Percentiles rank a stretch among this genome's conserved stretches.
Evolutionary conservation across 495 filamentous ascomycete genomes (phyloP).

Genomic region (Lichenothelia convexa): DNA sequence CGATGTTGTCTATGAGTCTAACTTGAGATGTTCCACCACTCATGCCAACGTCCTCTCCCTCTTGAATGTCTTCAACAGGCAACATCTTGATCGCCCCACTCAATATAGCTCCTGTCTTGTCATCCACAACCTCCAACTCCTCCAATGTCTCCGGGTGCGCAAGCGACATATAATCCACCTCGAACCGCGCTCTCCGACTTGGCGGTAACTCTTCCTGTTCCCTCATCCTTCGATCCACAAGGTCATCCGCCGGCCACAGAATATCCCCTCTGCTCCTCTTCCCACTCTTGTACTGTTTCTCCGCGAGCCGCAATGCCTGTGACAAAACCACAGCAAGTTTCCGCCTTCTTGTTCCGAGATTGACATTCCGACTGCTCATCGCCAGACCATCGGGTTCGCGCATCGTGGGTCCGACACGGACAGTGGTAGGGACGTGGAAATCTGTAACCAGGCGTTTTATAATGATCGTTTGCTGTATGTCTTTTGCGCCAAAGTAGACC

Average conservation of each 20-base stretch:
- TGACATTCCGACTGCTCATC: conserved; percentile 88
- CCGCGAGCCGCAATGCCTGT: conserved; percentile 48
- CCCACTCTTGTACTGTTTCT: conserved; percentile 43
- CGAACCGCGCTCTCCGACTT: conserved; percentile 46
- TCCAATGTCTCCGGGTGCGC: conserved; percentile 65
- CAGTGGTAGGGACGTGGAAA: conserved; percentile 62
- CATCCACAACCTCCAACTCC: conserved; percentile 47
- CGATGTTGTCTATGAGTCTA: conserved; percentile 86
- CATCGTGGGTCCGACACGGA: conserved; percentile 53
- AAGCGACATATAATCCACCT: conserved; percentile 80
- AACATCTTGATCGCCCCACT: conserved; percentile 85
- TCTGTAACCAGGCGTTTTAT: conserved; percentile 75
- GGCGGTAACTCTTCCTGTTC: conserved; percentile 45
- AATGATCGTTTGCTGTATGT: conserved; percentile 87
- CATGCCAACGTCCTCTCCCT: conserved; percentile 49
- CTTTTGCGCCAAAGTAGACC: conserved; percentile 96
- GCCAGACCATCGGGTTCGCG: conserved; percentile 76
- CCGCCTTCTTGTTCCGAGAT: conserved; percentile 61
- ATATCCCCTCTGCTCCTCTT: conserved; percentile 40
- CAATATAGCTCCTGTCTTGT: conserved; percentile 54
- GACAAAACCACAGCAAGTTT: conserved; percentile 51
- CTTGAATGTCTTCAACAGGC: conserved; percentile 47
- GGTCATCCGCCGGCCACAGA: conserved; percentile 41
- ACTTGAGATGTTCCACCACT: conserved; percentile 58
- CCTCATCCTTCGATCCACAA: conserved; percentile 30